phyloP scores from a whole-genome alignment of 202 grass and related monocot species.

The Brachypodium distachyon region DNA sequence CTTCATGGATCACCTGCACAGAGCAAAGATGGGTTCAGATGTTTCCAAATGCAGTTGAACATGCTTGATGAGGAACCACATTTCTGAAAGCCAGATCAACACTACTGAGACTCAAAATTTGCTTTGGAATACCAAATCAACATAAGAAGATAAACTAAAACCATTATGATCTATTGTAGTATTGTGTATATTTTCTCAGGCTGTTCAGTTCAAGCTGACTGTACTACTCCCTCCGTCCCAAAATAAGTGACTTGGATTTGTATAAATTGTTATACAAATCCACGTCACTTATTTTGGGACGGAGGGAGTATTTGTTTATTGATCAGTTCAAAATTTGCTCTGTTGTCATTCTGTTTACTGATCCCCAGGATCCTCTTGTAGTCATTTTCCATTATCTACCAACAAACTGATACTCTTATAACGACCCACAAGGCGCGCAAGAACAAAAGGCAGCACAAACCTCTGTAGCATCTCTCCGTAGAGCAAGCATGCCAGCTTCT shows the following conservation, averaged over 20 bases:
- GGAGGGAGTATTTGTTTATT: no score
- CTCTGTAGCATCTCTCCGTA: slow-evolving; percentile 85
- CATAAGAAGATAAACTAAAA: background rate
- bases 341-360: no score
- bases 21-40: background rate
- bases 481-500: slow-evolving; percentile 87
- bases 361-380: background rate
- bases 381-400: background rate
- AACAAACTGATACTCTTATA: background rate
- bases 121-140: background rate
- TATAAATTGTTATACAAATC: no score
- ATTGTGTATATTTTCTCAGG: background rate
- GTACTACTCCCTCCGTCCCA: no score
- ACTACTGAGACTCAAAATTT: background rate
- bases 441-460: slow-evolving; percentile 12
- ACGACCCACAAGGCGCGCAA: background rate
- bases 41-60: background rate
- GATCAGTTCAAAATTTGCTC: background rate
- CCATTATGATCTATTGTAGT: background rate
- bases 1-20: slow-evolving; percentile 70
- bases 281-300: no score
- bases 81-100: background rate
- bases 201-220: background rate
- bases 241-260: no score
- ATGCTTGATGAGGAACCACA: background rate